Evolutionary conservation across 345 rosid species (phyloP).

Genomic region (Lepidium aucheri): DNA sequence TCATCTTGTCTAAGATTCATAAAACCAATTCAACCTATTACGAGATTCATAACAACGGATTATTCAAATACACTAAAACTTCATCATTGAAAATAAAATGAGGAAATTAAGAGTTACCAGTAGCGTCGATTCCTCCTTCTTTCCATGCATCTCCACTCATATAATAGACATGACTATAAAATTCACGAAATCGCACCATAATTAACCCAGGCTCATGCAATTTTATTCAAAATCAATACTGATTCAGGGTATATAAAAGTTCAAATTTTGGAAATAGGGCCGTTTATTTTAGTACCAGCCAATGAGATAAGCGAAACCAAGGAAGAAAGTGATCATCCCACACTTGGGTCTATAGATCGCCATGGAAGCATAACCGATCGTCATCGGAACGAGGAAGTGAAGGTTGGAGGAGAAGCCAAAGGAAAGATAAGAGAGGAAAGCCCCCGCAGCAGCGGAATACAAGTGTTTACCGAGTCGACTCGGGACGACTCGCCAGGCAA

Average conservation of each 20-base stretch:
- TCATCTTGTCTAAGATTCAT: not conserved
- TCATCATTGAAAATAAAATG: not conserved
- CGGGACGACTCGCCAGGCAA: slow-evolving; percentile 60
- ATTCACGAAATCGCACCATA: too few species aligned
- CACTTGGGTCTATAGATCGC: slow-evolving; percentile 50
- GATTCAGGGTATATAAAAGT: not conserved
- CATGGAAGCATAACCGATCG: slow-evolving; percentile 71
- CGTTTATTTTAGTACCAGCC: slow-evolving; percentile 49
- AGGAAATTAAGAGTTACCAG: too few species aligned
- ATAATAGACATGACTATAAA: slow-evolving; percentile 84
- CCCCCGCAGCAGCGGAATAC: slow-evolving; percentile 65
- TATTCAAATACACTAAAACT: too few species aligned
- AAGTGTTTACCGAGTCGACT: slow-evolving; percentile 52
- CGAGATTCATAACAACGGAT: too few species aligned
- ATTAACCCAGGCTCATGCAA: too few species aligned
- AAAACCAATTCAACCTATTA: not conserved
- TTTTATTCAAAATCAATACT: not conserved
- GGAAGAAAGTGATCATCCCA: slow-evolving; percentile 63
- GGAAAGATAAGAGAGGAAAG: slow-evolving; percentile 61
- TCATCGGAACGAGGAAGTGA: slow-evolving; percentile 83
- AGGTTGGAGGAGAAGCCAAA: slow-evolving; percentile 89
- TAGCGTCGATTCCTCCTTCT: slow-evolving; percentile 96
- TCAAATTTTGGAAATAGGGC: not conserved
- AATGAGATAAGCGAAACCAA: slow-evolving; percentile 80
- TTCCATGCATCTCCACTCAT: slow-evolving; percentile 99